Conservation (phyloP, 2,329 filamentous ascomycete species). For the Exophiala calicioides region DNA sequence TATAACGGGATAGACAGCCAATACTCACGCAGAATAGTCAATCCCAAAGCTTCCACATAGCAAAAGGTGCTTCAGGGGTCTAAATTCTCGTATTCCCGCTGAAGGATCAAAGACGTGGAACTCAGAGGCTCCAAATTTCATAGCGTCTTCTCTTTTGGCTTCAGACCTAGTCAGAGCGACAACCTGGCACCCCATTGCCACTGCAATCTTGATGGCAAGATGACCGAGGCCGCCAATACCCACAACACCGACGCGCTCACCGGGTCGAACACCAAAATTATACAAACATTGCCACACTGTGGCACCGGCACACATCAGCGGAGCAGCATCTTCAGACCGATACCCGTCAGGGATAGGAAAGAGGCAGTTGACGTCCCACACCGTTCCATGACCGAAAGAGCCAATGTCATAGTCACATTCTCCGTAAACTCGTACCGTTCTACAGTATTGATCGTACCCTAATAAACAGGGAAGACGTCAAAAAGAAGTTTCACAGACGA, state of each 20-base stretch:
- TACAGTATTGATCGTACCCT: too few species aligned
- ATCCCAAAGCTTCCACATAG: too few species aligned
- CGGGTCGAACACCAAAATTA: conserved; percentile 48
- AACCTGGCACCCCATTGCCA: conserved; percentile 68
- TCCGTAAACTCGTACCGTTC: too few species aligned
- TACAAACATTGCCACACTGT: background rate
- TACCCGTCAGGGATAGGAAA: background rate
- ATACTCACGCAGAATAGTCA: too few species aligned
- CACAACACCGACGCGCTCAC: conserved; percentile 62
- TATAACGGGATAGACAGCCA: too few species aligned
- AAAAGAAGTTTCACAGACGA: too few species aligned
- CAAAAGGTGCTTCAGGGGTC: too few species aligned
- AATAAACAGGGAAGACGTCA: too few species aligned
- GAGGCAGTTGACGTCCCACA: too few species aligned
- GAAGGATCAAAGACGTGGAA: conserved; percentile 58
- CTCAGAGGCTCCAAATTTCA: conserved; percentile 60
- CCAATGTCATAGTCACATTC: too few species aligned
- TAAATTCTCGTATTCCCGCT: background rate
- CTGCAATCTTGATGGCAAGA: conserved; percentile 72
- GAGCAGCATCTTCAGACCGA: background rate
- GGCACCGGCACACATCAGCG: background rate
- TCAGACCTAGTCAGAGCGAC: conserved; percentile 60
- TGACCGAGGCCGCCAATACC: conserved; percentile 76
- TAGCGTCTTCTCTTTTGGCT: conserved; percentile 67
- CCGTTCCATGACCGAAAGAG: too few species aligned